Evolutionary conservation across 306 rosid species (phyloP).

Genomic region (Rosa rugosa): DNA sequence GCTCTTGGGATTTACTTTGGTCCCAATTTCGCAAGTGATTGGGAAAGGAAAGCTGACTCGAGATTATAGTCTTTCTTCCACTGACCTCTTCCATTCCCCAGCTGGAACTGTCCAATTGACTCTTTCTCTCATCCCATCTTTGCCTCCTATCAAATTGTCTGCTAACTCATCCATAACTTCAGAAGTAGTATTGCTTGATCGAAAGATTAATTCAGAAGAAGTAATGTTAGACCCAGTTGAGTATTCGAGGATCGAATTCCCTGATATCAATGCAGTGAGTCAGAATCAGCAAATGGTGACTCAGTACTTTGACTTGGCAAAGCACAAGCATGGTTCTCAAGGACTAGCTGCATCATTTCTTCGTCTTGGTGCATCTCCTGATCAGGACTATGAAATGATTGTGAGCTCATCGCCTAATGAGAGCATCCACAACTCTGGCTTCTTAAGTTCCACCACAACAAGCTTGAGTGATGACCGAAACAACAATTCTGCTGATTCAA

Average conservation of each 20-base stretch:
- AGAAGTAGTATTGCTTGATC: slow-evolving; percentile 76
- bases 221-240: slow-evolving; percentile 60
- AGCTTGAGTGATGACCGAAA: slow-evolving; percentile 65
- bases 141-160: slow-evolving; percentile 37
- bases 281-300: slow-evolving; percentile 86
- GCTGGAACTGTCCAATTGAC: slow-evolving; percentile 82
- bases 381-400: slow-evolving; percentile 65
- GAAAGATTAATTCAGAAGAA: slow-evolving; percentile 47
- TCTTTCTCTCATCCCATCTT: slow-evolving; percentile 50
- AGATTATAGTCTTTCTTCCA: slow-evolving; percentile 82
- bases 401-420: slow-evolving; percentile 57
- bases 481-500: slow-evolving; percentile 51
- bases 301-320: slow-evolving; percentile 60
- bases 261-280: slow-evolving; percentile 60
- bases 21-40: slow-evolving; percentile 59
- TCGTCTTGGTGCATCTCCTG: slow-evolving; percentile 61
- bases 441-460: slow-evolving; percentile 65
- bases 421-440: slow-evolving; percentile 57
- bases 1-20: slow-evolving; percentile 85
- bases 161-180: slow-evolving; percentile 76
- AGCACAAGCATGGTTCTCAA: slow-evolving; percentile 36
- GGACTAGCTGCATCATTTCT: slow-evolving; percentile 63
- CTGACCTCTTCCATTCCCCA: slow-evolving; percentile 94
- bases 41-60: slow-evolving; percentile 66
- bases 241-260: slow-evolving; percentile 86